Conservation (phyloP, 495 filamentous ascomycete species). For the Glarea lozoyensis region DNA sequence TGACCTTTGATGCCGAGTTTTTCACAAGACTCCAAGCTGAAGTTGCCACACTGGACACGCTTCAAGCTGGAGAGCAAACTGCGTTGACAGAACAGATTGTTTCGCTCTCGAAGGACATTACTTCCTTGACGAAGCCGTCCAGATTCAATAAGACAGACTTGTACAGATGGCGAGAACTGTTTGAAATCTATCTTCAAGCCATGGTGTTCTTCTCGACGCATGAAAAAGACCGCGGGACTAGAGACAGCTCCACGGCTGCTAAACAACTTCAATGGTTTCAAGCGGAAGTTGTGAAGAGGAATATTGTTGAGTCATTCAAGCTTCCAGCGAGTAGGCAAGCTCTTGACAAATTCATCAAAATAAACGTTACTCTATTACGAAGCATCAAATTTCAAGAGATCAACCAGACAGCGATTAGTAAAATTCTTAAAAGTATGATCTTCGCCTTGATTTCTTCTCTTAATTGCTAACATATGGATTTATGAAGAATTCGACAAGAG, state of each 20-base stretch:
- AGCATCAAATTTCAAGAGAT: conserved; percentile 67
- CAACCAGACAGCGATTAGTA: conserved; percentile 57
- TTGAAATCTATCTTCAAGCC: conserved; percentile 59
- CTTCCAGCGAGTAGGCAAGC: conserved; percentile 44
- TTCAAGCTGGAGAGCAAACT: conserved; percentile 49
- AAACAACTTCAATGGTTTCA: conserved; percentile 51
- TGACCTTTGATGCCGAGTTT: conserved; percentile 59
- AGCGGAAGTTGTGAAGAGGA: conserved; percentile 40
- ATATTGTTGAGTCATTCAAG: conserved; percentile 47
- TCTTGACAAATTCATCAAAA: conserved; percentile 49
- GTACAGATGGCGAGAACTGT: conserved; percentile 63
- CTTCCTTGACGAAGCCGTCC: conserved; percentile 49
- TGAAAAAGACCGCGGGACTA: conserved; percentile 49
- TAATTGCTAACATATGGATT: not conserved
- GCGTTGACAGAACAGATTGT: conserved; percentile 44
- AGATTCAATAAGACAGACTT: conserved; percentile 50
- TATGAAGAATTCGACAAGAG: conserved; percentile 63
- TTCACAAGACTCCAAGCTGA: conserved; percentile 56
- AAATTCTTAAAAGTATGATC: conserved; percentile 65
- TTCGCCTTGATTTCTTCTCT: not conserved
- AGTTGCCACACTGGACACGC: conserved; percentile 46
- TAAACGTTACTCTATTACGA: conserved; percentile 56
- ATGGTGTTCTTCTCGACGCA: conserved; percentile 65
- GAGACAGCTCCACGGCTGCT: conserved; percentile 41
- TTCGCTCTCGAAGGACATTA: conserved; percentile 44